These are phyloP conservation scores for Arachnomyces sp. DNA, from an alignment of 2,329 filamentous ascomycete genomes.

Conservation along the genomic window DNA sequence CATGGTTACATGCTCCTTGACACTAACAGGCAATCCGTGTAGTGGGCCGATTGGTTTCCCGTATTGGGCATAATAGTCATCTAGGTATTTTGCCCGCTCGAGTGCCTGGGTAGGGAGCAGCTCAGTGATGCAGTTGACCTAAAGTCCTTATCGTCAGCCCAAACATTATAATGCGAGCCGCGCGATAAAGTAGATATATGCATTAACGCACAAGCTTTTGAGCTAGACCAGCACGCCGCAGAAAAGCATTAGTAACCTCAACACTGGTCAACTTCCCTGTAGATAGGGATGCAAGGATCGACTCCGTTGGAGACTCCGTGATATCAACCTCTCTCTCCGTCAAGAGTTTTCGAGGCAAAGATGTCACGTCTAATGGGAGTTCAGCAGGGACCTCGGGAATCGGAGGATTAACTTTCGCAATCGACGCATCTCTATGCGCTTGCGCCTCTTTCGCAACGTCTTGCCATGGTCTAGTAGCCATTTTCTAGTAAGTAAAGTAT, in stretches of 20 bases:
- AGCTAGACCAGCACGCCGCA: slow-evolving; percentile 47
- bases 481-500: too few species aligned
- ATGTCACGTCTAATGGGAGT: slow-evolving; percentile 13
- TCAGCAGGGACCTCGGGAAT: slow-evolving; percentile 9
- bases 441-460: slow-evolving; percentile 9
- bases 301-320: slow-evolving; percentile 41
- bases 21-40: slow-evolving; percentile 21
- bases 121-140: slow-evolving; percentile 19
- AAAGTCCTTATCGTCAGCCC: not conserved
- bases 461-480: too few species aligned
- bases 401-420: slow-evolving; percentile 18
- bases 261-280: slow-evolving; percentile 36
- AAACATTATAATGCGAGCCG: slow-evolving; percentile 3
- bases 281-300: slow-evolving; percentile 36
- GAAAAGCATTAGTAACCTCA: slow-evolving; percentile 45
- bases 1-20: slow-evolving; percentile 21
- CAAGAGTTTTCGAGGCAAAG: slow-evolving; percentile 39
- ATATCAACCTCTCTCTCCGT: slow-evolving; percentile 41
- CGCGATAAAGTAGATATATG: slow-evolving; percentile 17
- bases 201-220: slow-evolving; percentile 39
- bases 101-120: slow-evolving; percentile 19
- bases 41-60: slow-evolving; percentile 18
- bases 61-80: slow-evolving; percentile 12
- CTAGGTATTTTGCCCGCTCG: slow-evolving; percentile 17
- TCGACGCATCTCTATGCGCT: slow-evolving; percentile 15